These are phyloP conservation scores for Amanita rimosa DNA, from an alignment of 768 basidiomycete species.

Conservation along the genomic window DNA sequence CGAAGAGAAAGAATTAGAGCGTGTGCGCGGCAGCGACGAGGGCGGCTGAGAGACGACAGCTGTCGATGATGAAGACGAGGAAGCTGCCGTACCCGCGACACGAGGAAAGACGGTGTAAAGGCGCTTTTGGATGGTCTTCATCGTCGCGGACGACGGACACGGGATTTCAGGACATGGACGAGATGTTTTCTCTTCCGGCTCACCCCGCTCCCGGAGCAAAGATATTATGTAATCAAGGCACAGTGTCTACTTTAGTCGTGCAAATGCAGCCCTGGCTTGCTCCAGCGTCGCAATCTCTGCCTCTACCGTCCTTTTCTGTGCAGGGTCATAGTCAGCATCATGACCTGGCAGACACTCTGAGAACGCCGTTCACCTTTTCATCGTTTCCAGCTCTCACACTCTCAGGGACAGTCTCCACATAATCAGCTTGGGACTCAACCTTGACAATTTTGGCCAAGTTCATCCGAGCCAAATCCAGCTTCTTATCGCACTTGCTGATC, in stretches of 20 bases:
- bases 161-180: background rate
- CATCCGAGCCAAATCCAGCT: conserved; percentile 58
- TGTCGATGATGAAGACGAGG: background rate
- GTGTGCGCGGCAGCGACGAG: conserved; percentile 22
- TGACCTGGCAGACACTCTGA: conserved; percentile 4
- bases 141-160: conserved; percentile 13
- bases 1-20: conserved; percentile 30
- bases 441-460: conserved; percentile 73
- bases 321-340: background rate
- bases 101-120: conserved; percentile 32
- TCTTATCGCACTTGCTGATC: conserved; percentile 85
- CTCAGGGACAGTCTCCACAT: conserved; percentile 69
- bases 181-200: background rate
- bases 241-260: conserved; percentile 7
- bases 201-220: background rate
- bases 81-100: conserved; percentile 1
- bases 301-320: conserved; percentile 63
- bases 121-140: conserved; percentile 42
- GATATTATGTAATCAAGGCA: background rate
- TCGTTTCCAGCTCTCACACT: conserved; percentile 64
- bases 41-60: conserved; percentile 9
- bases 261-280: conserved; percentile 8
- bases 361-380: conserved; percentile 56
- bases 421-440: conserved; percentile 60
- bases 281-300: conserved; percentile 36